Base-by-base conservation (phyloP, 192 early-diverging fungal species). In the Mortierella antarctica region DNA sequence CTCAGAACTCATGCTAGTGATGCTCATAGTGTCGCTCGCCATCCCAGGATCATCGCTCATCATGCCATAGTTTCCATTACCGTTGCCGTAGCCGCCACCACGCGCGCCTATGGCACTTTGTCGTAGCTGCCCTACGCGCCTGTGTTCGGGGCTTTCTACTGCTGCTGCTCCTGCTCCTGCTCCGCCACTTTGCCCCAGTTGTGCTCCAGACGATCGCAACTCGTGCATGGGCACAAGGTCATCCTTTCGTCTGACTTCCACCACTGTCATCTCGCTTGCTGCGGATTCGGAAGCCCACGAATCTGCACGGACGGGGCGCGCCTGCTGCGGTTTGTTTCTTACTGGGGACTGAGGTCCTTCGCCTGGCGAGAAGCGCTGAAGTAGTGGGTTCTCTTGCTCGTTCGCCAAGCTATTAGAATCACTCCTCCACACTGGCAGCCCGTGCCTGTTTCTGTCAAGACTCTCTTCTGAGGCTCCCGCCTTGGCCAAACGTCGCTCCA, bases 1-100 rank as follows among this genome's bases (percentile, higher is more conserved):
- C 31, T 78, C 74, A 31, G 74, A 78, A 39, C 74, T 78, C 74
- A 78, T 78, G 20, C 74, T 78, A 13, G 74, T 66, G 8, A 78
- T n/a, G 49, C 74, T 78, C 67, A 65, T 70, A 0, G 67, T 23
- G 15, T 78, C 74, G 39, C 74, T 76, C 17, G 61, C 67, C 53
- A 68, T 58, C 10, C 62, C 74, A 31, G 55, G 10, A 45, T 76
- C 74, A 8, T 76, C 65, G 11, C 65, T 62, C 44, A 61, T 45
- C 14, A 7, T 2, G 44, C 4, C n/a, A 45, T 44, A 17, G 39
- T 52, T 20, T 10, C 14, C 57, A 18, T 15, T 39, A 55, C 54
- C 3, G 5, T 55, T 15, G 54, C 18, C 15, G 23, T 15, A 21
- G 21, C 48, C 23, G 17, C n/a, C 20, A 11, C 21, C 21, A 23